These are phyloP conservation scores for Achaetomium macrosporum DNA, from an alignment of 2,329 filamentous ascomycete genomes.

Conservation along the genomic window DNA sequence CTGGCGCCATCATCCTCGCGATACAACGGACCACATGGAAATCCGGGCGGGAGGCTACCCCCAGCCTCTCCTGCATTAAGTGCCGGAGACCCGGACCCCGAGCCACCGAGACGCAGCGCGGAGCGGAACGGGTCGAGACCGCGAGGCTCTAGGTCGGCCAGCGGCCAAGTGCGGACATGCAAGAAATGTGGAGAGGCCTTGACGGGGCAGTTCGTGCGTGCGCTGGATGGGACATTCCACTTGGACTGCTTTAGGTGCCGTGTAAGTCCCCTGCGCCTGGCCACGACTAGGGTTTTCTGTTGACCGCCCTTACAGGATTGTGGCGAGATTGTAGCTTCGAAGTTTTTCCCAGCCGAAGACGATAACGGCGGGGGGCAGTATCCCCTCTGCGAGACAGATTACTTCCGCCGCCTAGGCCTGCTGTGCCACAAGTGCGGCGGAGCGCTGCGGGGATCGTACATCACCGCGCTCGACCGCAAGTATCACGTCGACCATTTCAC, in stretches of 20 bases:
- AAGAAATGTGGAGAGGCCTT: conserved; percentile 85
- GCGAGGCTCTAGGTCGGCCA: conserved; percentile 43
- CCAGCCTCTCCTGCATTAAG: conserved; percentile 35
- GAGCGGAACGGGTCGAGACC: conserved; percentile 54
- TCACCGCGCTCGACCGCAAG: conserved; percentile 93
- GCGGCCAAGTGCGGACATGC: conserved; percentile 60
- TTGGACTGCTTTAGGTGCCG: conserved; percentile 96
- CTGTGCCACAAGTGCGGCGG: conserved; percentile 89
- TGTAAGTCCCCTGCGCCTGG: conserved; percentile 49
- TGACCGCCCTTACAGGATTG: conserved; percentile 63
- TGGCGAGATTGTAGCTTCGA: conserved; percentile 92
- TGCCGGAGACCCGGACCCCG: conserved; percentile 33
- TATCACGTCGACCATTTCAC: conserved; percentile 99
- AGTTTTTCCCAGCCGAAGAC: conserved; percentile 96
- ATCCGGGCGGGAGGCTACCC: conserved; percentile 21
- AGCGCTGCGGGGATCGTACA: conserved; percentile 92
- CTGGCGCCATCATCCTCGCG: conserved; percentile 16
- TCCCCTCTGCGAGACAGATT: conserved; percentile 95
- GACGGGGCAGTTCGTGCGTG: conserved; percentile 93
- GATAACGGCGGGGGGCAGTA: conserved; percentile 82
- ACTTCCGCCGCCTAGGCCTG: conserved; percentile 86
- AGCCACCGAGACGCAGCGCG: conserved; percentile 44
- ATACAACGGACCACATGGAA: conserved; percentile 21
- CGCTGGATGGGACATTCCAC: conserved; percentile 89
- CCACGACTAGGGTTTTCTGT: not conserved